Conservation (phyloP, 2,329 filamentous ascomycete genomes). For the Dryadomyces sulphureus region DNA sequence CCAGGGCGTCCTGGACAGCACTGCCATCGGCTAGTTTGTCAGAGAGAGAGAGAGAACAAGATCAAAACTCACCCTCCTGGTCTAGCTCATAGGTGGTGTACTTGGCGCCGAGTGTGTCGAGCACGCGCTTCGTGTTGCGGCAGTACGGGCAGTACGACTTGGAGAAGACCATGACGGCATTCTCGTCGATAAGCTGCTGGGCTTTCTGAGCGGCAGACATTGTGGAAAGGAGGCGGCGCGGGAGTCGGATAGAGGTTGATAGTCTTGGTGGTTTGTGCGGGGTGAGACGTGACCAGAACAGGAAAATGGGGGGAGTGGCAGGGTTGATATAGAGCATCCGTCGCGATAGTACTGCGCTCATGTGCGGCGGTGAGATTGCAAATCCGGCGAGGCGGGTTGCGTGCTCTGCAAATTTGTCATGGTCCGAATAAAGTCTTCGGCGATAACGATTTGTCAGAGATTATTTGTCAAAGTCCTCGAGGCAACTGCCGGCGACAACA, state of each 20-base stretch:
- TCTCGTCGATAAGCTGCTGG: constrained; percentile 75
- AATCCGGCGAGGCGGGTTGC: too few relatives aligned
- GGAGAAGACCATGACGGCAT: constrained; percentile 86
- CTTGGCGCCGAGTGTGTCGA: constrained; percentile 56
- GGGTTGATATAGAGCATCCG: not conserved
- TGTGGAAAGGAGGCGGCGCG: too few relatives aligned
- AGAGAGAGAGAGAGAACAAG: constrained; percentile 4
- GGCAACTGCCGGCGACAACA: too few relatives aligned
- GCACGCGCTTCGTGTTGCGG: constrained; percentile 57
- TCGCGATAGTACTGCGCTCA: not conserved
- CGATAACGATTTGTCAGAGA: too few relatives aligned
- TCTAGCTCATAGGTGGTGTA: constrained; percentile 73
- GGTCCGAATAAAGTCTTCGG: too few relatives aligned
- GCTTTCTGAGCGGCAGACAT: constrained; percentile 77
- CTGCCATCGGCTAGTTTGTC: constrained; percentile 55
- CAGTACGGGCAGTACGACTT: constrained; percentile 97
- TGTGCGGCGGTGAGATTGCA: too few relatives aligned
- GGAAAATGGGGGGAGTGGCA: constrained; percentile 8
- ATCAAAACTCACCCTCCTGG: constrained; percentile 50
- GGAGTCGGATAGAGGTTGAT: constrained; percentile 61
- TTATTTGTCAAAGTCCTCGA: too few relatives aligned
- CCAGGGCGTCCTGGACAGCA: constrained; percentile 70
- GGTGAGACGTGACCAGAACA: constrained; percentile 9
- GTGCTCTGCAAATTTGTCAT: too few relatives aligned
- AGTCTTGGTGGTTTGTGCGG: constrained; percentile 10